phyloP scores from a whole-genome alignment of 345 rosid genomes.

The Eucalyptus polybractea region DNA sequence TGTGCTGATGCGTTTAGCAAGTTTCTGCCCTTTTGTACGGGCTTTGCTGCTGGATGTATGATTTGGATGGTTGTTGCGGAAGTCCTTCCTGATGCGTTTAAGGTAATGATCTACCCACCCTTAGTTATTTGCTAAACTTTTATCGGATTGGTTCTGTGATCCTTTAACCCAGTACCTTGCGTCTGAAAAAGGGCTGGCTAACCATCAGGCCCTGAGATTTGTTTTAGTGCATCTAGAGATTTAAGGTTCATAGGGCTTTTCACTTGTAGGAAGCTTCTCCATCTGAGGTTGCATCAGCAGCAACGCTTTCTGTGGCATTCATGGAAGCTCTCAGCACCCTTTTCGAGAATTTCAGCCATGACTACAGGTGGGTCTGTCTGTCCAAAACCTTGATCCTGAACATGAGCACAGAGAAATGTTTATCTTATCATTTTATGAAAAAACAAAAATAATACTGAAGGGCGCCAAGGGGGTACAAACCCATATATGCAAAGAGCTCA shows the following conservation, averaged over 20 bases:
- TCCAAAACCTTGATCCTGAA: background rate
- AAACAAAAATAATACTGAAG: background rate
- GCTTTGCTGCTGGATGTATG: slow-evolving; percentile 99
- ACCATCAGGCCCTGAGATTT: background rate
- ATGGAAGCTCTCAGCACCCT: slow-evolving; percentile 88
- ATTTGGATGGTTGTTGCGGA: slow-evolving; percentile 99
- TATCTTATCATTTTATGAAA: background rate
- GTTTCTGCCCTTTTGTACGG: slow-evolving; percentile 94
- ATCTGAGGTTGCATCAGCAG: slow-evolving; percentile 90
- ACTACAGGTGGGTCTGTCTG: slow-evolving; percentile 58
- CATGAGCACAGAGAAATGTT: background rate
- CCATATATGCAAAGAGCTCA: background rate
- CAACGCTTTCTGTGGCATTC: slow-evolving; percentile 88
- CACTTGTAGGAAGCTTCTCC: slow-evolving; percentile 80
- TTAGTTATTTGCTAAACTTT: background rate
- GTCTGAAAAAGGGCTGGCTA: background rate
- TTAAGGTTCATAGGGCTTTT: background rate
- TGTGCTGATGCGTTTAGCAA: slow-evolving; percentile 97
- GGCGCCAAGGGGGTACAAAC: background rate
- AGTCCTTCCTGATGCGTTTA: slow-evolving; percentile 98
- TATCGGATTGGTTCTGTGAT: background rate
- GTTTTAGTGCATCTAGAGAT: background rate
- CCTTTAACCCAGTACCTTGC: background rate
- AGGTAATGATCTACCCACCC: slow-evolving; percentile 28
- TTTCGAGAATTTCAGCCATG: slow-evolving; percentile 74